Conservation (phyloP, 257 asterid species). For the Solanum phureja region DNA sequence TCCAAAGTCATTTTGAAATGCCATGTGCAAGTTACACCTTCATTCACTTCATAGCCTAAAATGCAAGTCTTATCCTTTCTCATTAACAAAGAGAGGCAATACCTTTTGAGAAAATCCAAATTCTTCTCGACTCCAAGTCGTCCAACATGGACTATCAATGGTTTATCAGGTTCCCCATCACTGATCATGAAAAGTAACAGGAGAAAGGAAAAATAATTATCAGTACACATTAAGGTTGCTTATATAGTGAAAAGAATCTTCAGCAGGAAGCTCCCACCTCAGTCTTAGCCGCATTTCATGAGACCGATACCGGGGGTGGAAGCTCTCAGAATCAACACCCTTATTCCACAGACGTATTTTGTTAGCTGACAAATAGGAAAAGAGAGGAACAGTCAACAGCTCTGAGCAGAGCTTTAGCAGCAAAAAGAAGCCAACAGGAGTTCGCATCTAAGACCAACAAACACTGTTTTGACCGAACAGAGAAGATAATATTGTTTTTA, state of each 20-base stretch:
- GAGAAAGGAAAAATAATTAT: neutral
- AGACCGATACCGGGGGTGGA: constrained; percentile 59
- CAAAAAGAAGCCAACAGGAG: neutral
- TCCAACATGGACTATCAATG: constrained; percentile 87
- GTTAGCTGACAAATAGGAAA: constrained; percentile 36
- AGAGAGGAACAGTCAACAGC: neutral
- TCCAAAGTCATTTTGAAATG: constrained; percentile 12
- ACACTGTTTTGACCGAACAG: neutral
- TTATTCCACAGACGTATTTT: constrained; percentile 89
- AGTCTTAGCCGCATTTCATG: constrained; percentile 68
- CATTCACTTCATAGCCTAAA: neutral
- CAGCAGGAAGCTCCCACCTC: constrained; percentile 28
- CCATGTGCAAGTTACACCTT: constrained; percentile 3
- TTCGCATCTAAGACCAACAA: neutral
- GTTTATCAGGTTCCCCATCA: constrained; percentile 81
- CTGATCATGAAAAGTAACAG: constrained; percentile 20
- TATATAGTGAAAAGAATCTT: neutral
- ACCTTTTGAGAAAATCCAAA: constrained; percentile 87
- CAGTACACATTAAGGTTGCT: neutral
- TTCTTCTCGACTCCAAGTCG: constrained; percentile 91
- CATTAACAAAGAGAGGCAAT: constrained; percentile 2
- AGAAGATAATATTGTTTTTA: neutral
- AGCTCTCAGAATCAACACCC: constrained; percentile 96
- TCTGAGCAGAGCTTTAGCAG: neutral
- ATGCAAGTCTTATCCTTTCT: neutral